Base-by-base conservation (phyloP, 2,329 filamentous ascomycete species). In the Exophiala alcalophila region DNA sequence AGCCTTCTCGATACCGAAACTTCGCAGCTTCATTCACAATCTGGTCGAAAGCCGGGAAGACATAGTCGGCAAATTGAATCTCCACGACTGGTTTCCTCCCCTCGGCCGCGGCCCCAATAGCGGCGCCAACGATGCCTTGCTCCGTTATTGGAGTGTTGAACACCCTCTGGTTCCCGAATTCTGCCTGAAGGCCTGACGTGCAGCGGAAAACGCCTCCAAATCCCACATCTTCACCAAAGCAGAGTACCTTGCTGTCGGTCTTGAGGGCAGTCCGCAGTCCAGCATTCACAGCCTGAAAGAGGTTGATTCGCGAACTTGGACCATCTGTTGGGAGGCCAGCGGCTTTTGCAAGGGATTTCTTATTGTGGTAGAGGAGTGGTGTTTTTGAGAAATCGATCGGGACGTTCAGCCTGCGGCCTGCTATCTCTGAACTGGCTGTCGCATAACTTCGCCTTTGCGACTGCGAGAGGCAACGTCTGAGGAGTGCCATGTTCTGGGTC, bases 141-240 rank as follows among this genome's bases (percentile, higher is more conserved):
- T 97, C 91, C 25, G 84, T 87, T 54, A 97, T 68, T 1, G 91
- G 92, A 12, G 90, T 97, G 66, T 97, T 97, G 73, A 97, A 97
- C 24, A 97, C 90, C 44, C 92, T 77, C 43, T 92, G 85, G 2
- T 79, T 76, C 7, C 91, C 92, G 63, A 91, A 94, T 41, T 87
- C 87, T 48, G 88, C 84, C 26, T 88, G 82, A 9, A 97, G 76
- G 57, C 89, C 86, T 81, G 91, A 90, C 23, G 87, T 90, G 67
- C 89, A 96, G 41, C 91, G 79, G 61, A 97, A 97, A 11, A 97
- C 91, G 40, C 91, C 91, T 30, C 91, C 92, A 57, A 98, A 98
- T 11, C 91, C 87, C 5, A 98, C 88, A 62, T 98, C 92, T 65
- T 98, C 92, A 28, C 92, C 92, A 59, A 98, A 97, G 8, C 97